A percentile compares a stretch with the other conserved stretches of the same genome.
phyloP scores from a whole-genome alignment of 257 asterid species.

The Thymus quinquecostatus region DNA sequence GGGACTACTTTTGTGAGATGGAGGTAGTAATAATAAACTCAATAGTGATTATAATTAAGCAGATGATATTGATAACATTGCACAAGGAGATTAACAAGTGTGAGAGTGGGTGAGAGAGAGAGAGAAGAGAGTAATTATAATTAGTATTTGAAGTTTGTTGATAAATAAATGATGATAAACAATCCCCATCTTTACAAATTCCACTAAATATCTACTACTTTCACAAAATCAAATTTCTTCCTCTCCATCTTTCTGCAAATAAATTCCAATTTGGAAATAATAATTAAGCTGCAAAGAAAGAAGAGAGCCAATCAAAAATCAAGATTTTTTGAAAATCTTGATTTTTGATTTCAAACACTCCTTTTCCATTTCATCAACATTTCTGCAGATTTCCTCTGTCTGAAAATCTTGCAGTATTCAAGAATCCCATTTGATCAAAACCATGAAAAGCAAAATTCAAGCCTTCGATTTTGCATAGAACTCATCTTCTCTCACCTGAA shows the following conservation, averaged over 20 bases:
- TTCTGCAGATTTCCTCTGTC: conserved; percentile 13
- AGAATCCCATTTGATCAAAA: conserved; percentile 19
- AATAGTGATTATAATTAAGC: not conserved
- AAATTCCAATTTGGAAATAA: conserved; percentile 29
- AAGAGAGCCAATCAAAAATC: not conserved
- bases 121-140: no score
- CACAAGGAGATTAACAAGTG: no score
- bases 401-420: conserved; percentile 10
- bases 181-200: not conserved
- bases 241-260: not conserved
- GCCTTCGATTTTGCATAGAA: conserved; percentile 25
- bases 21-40: no score
- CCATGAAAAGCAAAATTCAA: conserved; percentile 3
- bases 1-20: no score
- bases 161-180: conserved; percentile 1
- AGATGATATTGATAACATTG: no score
- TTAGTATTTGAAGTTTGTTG: not conserved
- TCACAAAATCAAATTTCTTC: no score
- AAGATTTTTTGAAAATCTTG: not conserved
- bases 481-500: conserved; percentile 36
- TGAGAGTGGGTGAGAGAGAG: no score
- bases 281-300: not conserved
- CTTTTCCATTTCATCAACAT: not conserved
- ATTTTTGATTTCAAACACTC: not conserved
- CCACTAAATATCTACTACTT: not conserved